Percentiles rank a stretch among this genome's conserved stretches.
These are phyloP conservation scores for Nicotiana sylvestris DNA, from an alignment of 257 asterid genomes.

Conservation along the genomic window DNA sequence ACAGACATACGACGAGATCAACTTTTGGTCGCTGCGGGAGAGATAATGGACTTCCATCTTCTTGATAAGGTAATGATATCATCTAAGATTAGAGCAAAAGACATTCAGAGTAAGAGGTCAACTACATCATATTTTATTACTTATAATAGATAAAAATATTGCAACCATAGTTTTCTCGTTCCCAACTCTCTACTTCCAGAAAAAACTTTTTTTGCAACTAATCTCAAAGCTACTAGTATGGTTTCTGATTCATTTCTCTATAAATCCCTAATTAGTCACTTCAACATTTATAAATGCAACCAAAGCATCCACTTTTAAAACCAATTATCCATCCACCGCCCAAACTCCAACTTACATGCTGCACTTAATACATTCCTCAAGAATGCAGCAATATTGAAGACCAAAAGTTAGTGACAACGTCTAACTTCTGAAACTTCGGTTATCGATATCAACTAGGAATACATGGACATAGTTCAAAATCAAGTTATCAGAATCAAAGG, in stretches of 20 bases:
- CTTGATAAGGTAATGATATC: background rate
- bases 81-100: background rate
- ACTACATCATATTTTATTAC: background rate
- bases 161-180: background rate
- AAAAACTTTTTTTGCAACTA: background rate
- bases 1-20: background rate
- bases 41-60: background rate
- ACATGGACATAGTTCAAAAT: background rate
- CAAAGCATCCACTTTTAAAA: background rate
- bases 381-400: background rate
- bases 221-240: background rate
- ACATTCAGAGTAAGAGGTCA: background rate
- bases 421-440: background rate
- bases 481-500: background rate
- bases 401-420: background rate
- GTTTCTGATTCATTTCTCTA: background rate
- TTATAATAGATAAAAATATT: background rate
- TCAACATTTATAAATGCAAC: background rate
- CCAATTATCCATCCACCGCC: background rate
- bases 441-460: background rate
- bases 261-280: background rate
- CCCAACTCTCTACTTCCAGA: background rate
- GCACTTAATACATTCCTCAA: background rate
- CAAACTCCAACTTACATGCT: background rate
- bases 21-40: background rate